Conservation (phyloP, 768 basidiomycete genomes). For the Psilocybe azurescens region DNA sequence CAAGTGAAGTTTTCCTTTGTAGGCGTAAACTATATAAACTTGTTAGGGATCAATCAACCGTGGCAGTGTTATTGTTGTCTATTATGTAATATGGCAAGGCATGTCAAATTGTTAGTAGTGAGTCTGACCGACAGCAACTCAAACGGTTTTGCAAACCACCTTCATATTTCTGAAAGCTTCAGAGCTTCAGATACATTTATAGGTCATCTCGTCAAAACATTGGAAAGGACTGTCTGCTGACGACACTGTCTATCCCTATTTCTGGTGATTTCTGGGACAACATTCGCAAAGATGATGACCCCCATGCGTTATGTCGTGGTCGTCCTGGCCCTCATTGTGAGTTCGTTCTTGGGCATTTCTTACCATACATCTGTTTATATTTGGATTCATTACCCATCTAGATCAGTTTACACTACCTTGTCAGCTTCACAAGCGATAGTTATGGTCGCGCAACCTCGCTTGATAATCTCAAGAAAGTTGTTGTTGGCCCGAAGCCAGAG, state of each 20-base stretch:
- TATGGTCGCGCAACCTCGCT: conserved; percentile 68
- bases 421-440: conserved; percentile 67
- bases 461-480: conserved; percentile 42
- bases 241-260: background rate
- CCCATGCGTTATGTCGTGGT: conserved; percentile 60
- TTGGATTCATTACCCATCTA: conserved; percentile 18
- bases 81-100: conserved; percentile 1
- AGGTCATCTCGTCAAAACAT: background rate
- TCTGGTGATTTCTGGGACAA: background rate
- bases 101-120: background rate
- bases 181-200: background rate
- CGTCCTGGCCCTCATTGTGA: conserved; percentile 51
- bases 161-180: background rate
- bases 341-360: conserved; percentile 20
- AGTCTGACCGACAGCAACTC: too few relatives aligned
- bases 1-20: too few relatives aligned
- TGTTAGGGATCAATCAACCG: background rate
- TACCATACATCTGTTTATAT: background rate
- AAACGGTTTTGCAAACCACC: background rate
- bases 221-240: background rate
- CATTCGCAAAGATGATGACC: conserved; percentile 50
- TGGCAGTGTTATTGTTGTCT: background rate
- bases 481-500: conserved; percentile 26
- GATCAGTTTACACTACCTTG: conserved; percentile 66
- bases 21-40: too few relatives aligned